Evolutionary conservation across 2,329 filamentous ascomycete genomes (phyloP), one percentile per base, ranked within the genome.

Genomic region (Monilinia fructicola): DNA sequence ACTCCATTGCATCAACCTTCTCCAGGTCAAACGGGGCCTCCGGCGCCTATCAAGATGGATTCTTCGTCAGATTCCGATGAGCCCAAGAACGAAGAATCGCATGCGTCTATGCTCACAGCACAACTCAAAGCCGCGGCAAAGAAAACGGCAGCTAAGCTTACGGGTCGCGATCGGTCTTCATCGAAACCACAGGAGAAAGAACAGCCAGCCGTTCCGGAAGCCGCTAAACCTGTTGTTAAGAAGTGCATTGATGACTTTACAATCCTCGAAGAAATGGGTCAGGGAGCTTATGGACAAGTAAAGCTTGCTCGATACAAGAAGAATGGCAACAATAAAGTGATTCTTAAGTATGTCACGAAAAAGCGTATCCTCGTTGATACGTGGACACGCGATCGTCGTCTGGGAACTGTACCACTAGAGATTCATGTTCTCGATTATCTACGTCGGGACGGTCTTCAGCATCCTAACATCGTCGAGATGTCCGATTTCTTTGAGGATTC

Each of bases 311-410:
- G 93, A 40, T 90, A 95, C 80, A 96, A 93, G 79, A 87, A 88
- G 73, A 87, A 85, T 62, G 87, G 82, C 31, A 81, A 86, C 63
- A 90, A 89, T 76, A 97, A 96, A 78, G 90, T 96, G 69, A 94
- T 99, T 26, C 85, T 99, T 75, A 99, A 99, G 78, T 99, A 96
- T 77, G 95, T 99, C 60, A 98, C 95, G 6, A 99, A 99, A 80
- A 88, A 91, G 67, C 90, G 94, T 54, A 99, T 99, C 77, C 84
- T 99, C 18, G 94, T 99, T 69, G 95, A 99, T 79, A 99, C 95
- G 0, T 99, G 95, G 95, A 98, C 94, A 42, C 87, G 95, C 67
- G 95, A 99, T 79, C 88, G 95, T 55, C 88, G 91, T 65, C 84
- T 99, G 16, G 95, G 95, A 21, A 99, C 95, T 0, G 95, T 99